phyloP scores from a whole-genome alignment of 805 yeast species.

The Saccharomycopsis sp. region DNA sequence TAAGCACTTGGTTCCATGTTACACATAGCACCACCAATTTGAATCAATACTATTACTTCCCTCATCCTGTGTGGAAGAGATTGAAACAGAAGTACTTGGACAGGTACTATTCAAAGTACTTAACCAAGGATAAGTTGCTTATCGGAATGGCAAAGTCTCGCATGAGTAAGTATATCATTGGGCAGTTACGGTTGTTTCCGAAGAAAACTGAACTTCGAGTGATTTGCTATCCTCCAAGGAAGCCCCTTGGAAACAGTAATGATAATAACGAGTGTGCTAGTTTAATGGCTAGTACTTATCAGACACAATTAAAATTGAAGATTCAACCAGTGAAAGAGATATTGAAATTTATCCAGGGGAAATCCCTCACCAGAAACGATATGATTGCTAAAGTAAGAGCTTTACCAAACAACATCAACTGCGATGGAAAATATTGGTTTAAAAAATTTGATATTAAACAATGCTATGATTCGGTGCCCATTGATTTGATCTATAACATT shows the following conservation, averaged over 20 bases:
- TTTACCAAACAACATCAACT: constrained; percentile 20
- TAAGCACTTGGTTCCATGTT: constrained; percentile 56
- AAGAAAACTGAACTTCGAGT: constrained; percentile 54
- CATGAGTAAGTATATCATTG: constrained; percentile 30
- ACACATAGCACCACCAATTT: constrained; percentile 45
- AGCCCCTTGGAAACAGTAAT: too few relatives aligned
- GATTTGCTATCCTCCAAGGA: constrained; percentile 46
- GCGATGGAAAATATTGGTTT: constrained; percentile 28
- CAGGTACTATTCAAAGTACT: constrained; percentile 34
- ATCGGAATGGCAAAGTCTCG: constrained; percentile 22
- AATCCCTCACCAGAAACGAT: neutral
- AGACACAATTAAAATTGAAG: neutral
- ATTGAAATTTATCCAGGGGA: constrained; percentile 2
- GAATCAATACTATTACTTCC: constrained; percentile 39
- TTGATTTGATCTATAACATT: constrained; percentile 20
- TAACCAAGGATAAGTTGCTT: constrained; percentile 25
- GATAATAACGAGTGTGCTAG: too few relatives aligned
- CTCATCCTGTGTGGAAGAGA: constrained; percentile 51
- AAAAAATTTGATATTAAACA: constrained; percentile 70
- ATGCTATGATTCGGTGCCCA: constrained; percentile 71
- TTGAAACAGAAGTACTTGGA: constrained; percentile 37
- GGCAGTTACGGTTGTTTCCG: constrained; percentile 49
- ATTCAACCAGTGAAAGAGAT: constrained; percentile 12
- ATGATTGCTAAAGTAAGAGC: constrained; percentile 4
- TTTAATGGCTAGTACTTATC: constrained; percentile 14